Conservation (phyloP, 495 filamentous ascomycete species). For the Delitschia confertaspora region DNA sequence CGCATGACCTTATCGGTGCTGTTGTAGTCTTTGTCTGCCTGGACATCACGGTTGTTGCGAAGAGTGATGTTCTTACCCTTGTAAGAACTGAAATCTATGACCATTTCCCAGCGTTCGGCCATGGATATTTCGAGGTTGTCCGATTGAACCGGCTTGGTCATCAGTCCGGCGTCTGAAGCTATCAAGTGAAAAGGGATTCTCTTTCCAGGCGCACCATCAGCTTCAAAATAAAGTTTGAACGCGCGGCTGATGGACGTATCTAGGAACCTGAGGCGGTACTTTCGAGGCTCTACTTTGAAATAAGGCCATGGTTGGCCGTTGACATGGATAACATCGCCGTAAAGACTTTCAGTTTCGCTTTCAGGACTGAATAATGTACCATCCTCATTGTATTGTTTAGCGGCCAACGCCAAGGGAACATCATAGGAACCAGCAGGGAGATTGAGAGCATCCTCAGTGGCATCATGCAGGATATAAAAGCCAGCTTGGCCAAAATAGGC, state of each 20-base stretch:
- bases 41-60: slow-evolving; percentile 39
- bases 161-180: slow-evolving; percentile 44
- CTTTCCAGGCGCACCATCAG: slow-evolving; percentile 24
- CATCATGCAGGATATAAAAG: slow-evolving; percentile 39
- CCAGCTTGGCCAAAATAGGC: slow-evolving; percentile 49
- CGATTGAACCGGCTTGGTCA: slow-evolving; percentile 34
- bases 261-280: slow-evolving; percentile 48
- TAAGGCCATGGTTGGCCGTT: slow-evolving; percentile 50
- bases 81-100: slow-evolving; percentile 45
- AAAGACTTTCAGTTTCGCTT: slow-evolving; percentile 39
- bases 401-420: slow-evolving; percentile 41
- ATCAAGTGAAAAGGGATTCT: slow-evolving; percentile 47
- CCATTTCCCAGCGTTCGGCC: slow-evolving; percentile 49
- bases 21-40: slow-evolving; percentile 39
- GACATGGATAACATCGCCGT: slow-evolving; percentile 48
- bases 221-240: slow-evolving; percentile 42
- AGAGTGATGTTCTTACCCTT: slow-evolving; percentile 43
- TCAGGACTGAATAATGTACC: slow-evolving; percentile 40
- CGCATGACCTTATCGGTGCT: slow-evolving; percentile 46
- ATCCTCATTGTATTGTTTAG: slow-evolving; percentile 43
- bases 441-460: slow-evolving; percentile 37
- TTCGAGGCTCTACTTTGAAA: slow-evolving; percentile 47
- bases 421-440: slow-evolving; percentile 45
- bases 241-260: slow-evolving; percentile 43
- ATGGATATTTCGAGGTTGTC: slow-evolving; percentile 40